A percentile compares a stretch with the other conserved stretches of the same genome.
Conservation (phyloP, 192 early-diverging fungal species). For the Gaertneriomyces sp. region DNA sequence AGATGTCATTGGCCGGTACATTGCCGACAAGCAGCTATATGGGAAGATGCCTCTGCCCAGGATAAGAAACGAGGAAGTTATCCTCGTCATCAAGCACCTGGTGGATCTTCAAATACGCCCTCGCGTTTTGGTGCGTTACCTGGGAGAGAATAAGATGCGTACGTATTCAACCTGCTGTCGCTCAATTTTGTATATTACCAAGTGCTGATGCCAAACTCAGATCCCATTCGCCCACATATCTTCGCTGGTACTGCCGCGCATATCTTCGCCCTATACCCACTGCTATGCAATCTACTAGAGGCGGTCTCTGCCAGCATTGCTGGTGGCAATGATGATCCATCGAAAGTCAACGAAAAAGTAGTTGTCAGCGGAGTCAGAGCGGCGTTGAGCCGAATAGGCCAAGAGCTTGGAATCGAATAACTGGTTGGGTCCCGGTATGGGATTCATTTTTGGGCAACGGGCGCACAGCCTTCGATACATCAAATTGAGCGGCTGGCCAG, state of each 20-base stretch:
- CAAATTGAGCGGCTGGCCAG: too few species aligned
- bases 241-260: constrained; percentile 60
- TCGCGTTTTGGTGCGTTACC: constrained; percentile 36
- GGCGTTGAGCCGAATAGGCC: constrained; percentile 36
- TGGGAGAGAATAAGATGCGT: constrained; percentile 40
- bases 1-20: constrained; percentile 55
- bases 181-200: neutral
- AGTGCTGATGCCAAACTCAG: constrained; percentile 19
- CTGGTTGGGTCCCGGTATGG: too few species aligned
- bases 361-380: constrained; percentile 30
- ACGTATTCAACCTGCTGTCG: constrained; percentile 16
- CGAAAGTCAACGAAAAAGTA: constrained; percentile 25
- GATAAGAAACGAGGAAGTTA: constrained; percentile 59
- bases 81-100: constrained; percentile 50
- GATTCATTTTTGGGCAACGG: too few species aligned
- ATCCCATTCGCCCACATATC: constrained; percentile 47
- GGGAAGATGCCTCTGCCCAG: constrained; percentile 71
- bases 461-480: too few species aligned
- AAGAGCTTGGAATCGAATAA: constrained; percentile 35
- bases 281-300: constrained; percentile 51
- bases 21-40: constrained; percentile 60
- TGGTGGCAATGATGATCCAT: constrained; percentile 1
- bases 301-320: constrained; percentile 19
- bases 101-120: constrained; percentile 45
- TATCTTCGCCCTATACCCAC: constrained; percentile 66